Evolutionary conservation across 1,284 basidiomycete species (phyloP).

Genomic region (Sporisorium iseilematis-ciliati): DNA sequence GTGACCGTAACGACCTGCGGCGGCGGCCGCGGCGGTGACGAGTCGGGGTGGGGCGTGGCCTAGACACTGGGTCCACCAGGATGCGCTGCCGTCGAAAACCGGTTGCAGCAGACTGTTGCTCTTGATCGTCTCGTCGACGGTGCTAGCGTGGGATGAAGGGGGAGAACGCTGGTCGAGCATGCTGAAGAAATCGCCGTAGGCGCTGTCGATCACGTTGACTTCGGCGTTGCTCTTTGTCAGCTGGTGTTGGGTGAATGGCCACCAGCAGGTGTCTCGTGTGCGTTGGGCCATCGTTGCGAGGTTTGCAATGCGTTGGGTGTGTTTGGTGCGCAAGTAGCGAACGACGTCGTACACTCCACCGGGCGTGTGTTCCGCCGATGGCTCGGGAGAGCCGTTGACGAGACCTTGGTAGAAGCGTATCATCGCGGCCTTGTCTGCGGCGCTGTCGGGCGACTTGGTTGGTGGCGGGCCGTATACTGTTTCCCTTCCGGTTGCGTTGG

Average conservation of each 20-base stretch:
- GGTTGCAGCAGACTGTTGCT: constrained; percentile 74
- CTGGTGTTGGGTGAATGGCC: constrained; percentile 95
- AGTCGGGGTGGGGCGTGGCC: constrained; percentile 85
- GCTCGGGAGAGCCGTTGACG: constrained; percentile 49
- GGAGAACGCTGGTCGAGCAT: constrained; percentile 62
- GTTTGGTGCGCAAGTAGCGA: constrained; percentile 77
- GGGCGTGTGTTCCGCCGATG: constrained; percentile 12
- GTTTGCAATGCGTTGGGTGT: constrained; percentile 77
- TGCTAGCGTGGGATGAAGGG: not conserved
- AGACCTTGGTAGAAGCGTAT: constrained; percentile 78
- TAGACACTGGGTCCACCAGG: constrained; percentile 97
- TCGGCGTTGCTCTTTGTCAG: constrained; percentile 51
- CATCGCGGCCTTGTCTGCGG: constrained; percentile 75
- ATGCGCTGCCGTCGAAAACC: constrained; percentile 90
- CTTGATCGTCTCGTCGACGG: constrained; percentile 6
- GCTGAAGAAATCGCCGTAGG: constrained; percentile 83
- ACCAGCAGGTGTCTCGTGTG: constrained; percentile 87
- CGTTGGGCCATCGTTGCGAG: constrained; percentile 83
- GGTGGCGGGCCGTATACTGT: constrained; percentile 56
- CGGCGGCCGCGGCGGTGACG: constrained; percentile 85
- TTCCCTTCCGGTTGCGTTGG: not conserved
- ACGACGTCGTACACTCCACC: constrained; percentile 74
- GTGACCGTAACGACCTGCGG: constrained; percentile 94
- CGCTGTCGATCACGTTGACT: constrained; percentile 83
- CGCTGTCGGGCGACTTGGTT: constrained; percentile 71